Base-by-base conservation (phyloP, 352 stramenopile genomes). In the Phytopythium litorale region DNA sequence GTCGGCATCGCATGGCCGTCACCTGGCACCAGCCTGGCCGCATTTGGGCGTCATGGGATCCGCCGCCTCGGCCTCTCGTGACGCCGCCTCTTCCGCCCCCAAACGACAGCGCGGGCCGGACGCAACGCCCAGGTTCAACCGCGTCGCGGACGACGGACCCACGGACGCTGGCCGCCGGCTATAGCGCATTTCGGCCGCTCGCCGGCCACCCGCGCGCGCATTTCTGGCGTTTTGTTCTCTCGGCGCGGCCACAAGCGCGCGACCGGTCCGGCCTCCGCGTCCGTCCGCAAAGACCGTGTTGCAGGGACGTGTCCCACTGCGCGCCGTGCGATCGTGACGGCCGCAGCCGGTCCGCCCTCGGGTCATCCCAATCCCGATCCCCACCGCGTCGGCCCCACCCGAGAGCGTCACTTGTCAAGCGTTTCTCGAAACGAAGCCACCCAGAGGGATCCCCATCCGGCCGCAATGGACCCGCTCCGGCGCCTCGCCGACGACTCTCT, bases 141-240 rank as follows among this genome's bases (percentile, higher is more conserved):
- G 28, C 2, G 28, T 30, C 28, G 28, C n/a, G n/a, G n/a, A n/a
- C n/a, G n/a, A n/a, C n/a, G n/a, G n/a, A n/a, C n/a, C n/a, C n/a
- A n/a, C n/a, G n/a, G n/a, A n/a, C n/a, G 33, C 33, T 9, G 9
- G 33, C 9, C 33, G 33, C 9, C 33, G 9, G 5, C 9, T 37
- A 37, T 37, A 37, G 33, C 33, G 33, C 33, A 13, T 7, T 38
- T 38, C 33, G 33, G 33, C 7, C 7, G 7, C 3, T 38, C 33
- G 11, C 33, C 33, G 33, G 33, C 33, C 33, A 30, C 28, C 5
- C 13, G 4, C 40, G 16, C 7, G 40, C 18, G 21, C 45, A 51
- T 51, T 51, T 51, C 45, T 51, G 45, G 45, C 45, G 21, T 30
- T 51, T 51, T 51, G n/a, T 51, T 51, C 45, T 51, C 45, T 32